Conservation (phyloP, 2,329 filamentous ascomycete species). For the Trichoderma endophyticum region DNA sequence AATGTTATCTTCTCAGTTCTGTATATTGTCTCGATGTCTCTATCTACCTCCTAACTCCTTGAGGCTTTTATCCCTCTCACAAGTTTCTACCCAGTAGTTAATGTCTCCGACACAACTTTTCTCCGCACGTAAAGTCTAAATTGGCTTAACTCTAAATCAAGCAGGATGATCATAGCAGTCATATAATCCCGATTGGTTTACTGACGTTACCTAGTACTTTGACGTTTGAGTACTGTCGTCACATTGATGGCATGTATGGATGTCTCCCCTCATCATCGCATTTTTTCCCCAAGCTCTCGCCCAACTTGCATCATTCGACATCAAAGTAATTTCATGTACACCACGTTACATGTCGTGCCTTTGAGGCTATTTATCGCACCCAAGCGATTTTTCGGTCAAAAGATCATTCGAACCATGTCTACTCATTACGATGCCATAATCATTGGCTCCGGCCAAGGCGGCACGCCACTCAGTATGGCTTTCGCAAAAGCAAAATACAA, state of each 20-base stretch:
- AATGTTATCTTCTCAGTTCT: neutral
- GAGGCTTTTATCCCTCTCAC: neutral
- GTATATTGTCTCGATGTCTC: neutral
- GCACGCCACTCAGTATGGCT: constrained; percentile 47
- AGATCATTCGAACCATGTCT: neutral
- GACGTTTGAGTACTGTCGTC: neutral
- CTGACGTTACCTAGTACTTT: neutral
- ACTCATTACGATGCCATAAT: constrained; percentile 37
- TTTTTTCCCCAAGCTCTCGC: neutral
- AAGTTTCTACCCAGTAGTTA: neutral
- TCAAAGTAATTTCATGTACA: neutral
- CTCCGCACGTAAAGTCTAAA: neutral
- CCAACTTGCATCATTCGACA: neutral
- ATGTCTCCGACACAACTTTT: neutral
- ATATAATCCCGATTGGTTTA: neutral
- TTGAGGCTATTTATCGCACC: neutral
- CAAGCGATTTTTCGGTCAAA: neutral
- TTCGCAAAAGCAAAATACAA: constrained; percentile 44
- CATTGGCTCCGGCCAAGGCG: constrained; percentile 52
- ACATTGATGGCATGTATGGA: neutral
- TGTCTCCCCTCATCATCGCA: neutral
- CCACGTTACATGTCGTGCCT: neutral
- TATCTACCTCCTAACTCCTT: neutral
- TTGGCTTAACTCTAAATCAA: neutral
- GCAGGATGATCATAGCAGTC: neutral